A percentile compares a stretch with the other conserved stretches of the same genome.
phyloP scores from a whole-genome alignment of 306 rosid genomes.

The Boehmeria nivea region DNA sequence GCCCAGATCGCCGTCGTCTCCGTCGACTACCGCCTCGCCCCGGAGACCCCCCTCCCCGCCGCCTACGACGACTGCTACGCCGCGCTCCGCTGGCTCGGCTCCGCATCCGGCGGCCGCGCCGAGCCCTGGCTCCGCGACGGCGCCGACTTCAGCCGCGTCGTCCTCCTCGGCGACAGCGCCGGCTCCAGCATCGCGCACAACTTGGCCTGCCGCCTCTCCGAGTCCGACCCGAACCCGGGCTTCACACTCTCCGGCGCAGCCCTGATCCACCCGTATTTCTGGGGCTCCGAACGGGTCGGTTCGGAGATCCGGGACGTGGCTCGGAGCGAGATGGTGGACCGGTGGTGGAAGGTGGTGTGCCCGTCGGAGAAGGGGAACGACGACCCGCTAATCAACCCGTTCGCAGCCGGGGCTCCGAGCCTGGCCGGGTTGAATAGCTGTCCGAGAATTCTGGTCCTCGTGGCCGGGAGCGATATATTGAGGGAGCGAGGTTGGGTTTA shows the following conservation, averaged over 20 bases:
- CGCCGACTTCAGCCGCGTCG: conserved; percentile 17
- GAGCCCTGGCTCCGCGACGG: conserved; percentile 23
- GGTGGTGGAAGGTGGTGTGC: conserved; percentile 80
- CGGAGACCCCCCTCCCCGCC: not conserved
- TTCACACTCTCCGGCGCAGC: conserved; percentile 44
- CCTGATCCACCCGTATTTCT: conserved; percentile 70
- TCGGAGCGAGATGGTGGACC: conserved; percentile 60
- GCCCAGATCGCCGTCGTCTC: not conserved
- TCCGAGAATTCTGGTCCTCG: conserved; percentile 37
- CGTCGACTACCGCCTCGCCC: not conserved
- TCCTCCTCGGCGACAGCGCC: conserved; percentile 29
- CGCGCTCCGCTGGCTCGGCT: not conserved
- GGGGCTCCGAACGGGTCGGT: conserved; percentile 70
- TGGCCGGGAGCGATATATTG: conserved; percentile 65
- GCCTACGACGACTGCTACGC: conserved; percentile 1
- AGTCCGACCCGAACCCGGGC: conserved; percentile 13
- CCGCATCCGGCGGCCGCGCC: not conserved
- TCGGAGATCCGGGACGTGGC: conserved; percentile 36
- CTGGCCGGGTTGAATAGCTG: conserved; percentile 42
- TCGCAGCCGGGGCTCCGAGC: conserved; percentile 56
- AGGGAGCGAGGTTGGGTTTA: conserved; percentile 74
- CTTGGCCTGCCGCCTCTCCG: conserved; percentile 31
- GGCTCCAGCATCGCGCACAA: conserved; percentile 65
- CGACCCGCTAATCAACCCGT: conserved; percentile 69
- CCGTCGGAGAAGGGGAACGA: conserved; percentile 61